Conservation (phyloP, 495 filamentous ascomycete genomes). For the Tuber melanosporum region DNA sequence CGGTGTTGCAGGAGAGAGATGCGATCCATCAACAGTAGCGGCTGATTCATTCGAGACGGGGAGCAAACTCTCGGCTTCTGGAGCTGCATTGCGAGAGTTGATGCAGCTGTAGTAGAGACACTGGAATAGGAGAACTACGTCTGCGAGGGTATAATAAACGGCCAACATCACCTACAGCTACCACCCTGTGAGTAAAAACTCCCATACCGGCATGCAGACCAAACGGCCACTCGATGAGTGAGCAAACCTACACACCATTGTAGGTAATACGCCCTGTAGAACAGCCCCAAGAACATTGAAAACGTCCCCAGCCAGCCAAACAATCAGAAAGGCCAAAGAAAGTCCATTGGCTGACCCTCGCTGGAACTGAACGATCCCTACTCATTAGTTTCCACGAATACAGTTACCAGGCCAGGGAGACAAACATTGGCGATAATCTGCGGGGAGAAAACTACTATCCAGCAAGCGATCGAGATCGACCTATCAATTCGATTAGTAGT, state of each 20-base stretch:
- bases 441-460: constrained; percentile 95
- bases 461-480: constrained; percentile 92
- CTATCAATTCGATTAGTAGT: constrained; percentile 44
- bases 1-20: constrained; percentile 76
- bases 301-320: constrained; percentile 89
- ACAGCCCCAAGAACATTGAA: constrained; percentile 94
- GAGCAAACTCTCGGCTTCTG: background rate
- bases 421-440: constrained; percentile 80
- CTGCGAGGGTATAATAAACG: constrained; percentile 90
- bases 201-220: background rate
- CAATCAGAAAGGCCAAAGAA: constrained; percentile 77
- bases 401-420: background rate
- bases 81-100: constrained; percentile 43
- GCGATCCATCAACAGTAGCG: constrained; percentile 40
- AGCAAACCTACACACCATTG: constrained; percentile 55
- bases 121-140: constrained; percentile 77
- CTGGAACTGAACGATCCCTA: constrained; percentile 51
- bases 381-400: background rate
- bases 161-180: constrained; percentile 65
- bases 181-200: background rate
- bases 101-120: constrained; percentile 93
- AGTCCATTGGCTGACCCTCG: constrained; percentile 81
- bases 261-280: constrained; percentile 87
- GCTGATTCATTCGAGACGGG: background rate
- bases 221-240: background rate